Conservation (phyloP, 2,329 filamentous ascomycete genomes). For the Dothiorella sarmentorum region DNA sequence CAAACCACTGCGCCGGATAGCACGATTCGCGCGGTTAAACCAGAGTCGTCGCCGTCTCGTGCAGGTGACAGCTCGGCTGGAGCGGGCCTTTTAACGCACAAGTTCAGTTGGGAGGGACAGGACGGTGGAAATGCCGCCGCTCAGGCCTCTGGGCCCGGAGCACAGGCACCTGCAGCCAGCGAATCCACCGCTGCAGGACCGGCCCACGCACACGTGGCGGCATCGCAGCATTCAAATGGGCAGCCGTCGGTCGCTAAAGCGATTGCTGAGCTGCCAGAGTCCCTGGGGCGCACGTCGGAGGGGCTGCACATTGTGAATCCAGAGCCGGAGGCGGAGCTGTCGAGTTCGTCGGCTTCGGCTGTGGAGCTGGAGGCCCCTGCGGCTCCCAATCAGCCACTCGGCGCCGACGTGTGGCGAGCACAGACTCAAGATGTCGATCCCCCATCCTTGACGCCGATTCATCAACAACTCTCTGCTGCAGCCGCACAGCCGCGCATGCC, state of each 20-base stretch:
- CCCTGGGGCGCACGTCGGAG: slow-evolving; percentile 4
- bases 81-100: slow-evolving; percentile 26
- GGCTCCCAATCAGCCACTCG: slow-evolving; percentile 16
- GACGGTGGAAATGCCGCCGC: slow-evolving; percentile 14
- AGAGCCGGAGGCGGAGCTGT: slow-evolving; percentile 19
- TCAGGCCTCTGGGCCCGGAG: slow-evolving; percentile 2
- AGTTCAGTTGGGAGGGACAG: slow-evolving; percentile 39
- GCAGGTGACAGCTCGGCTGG: slow-evolving; percentile 5
- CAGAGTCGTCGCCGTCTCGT: neutral
- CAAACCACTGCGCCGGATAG: slow-evolving; percentile 1
- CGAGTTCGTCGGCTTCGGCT: slow-evolving; percentile 1
- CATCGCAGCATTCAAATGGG: neutral
- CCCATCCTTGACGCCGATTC: slow-evolving; percentile 10
- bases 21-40: slow-evolving; percentile 11
- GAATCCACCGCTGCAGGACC: neutral
- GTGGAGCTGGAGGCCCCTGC: slow-evolving; percentile 19
- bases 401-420: slow-evolving; percentile 17
- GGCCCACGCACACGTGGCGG: neutral
- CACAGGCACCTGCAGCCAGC: slow-evolving; percentile 1
- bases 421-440: slow-evolving; percentile 16
- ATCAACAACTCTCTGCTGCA: neutral
- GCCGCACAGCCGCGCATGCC: slow-evolving; percentile 11
- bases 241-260: slow-evolving; percentile 8
- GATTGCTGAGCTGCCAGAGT: slow-evolving; percentile 11
- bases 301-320: slow-evolving; percentile 21